Evolutionary conservation across 1,139 yeast species (phyloP).

Genomic region (Wickerhamiella pararugosa): DNA sequence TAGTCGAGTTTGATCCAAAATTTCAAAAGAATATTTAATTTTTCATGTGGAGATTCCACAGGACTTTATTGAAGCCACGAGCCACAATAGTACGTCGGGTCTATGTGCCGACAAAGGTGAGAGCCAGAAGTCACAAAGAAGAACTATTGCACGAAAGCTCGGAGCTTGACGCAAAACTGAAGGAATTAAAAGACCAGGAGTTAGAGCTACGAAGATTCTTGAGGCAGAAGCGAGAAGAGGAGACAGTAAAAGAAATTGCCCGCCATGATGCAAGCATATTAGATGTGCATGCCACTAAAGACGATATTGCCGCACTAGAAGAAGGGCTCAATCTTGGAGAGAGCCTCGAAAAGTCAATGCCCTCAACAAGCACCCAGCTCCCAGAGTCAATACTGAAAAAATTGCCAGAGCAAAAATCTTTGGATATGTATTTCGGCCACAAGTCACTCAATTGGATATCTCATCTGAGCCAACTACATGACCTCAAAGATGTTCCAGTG

Average conservation of each 20-base stretch:
- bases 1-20: too few species aligned
- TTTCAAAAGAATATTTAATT: too few species aligned
- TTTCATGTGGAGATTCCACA: too few species aligned
- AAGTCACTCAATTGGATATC: background rate
- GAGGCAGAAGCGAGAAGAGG: conserved; percentile 5
- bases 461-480: background rate
- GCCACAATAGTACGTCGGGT: too few species aligned
- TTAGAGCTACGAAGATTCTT: conserved; percentile 5
- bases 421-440: background rate
- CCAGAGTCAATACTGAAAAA: too few species aligned
- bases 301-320: conserved; percentile 9
- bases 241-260: conserved; percentile 3
- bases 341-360: too few species aligned
- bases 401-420: background rate
- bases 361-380: too few species aligned
- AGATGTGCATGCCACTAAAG: conserved; percentile 1
- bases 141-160: background rate
- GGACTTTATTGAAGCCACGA: too few species aligned
- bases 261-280: conserved; percentile 4
- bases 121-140: background rate
- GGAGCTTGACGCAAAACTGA: conserved; percentile 10
- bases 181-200: conserved; percentile 9
- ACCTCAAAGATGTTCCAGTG: conserved; percentile 13
- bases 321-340: background rate
- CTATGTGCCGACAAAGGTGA: too few species aligned